phyloP scores from a whole-genome alignment of 169 alveolate species.

The Plasmodium reichenowi region DNA sequence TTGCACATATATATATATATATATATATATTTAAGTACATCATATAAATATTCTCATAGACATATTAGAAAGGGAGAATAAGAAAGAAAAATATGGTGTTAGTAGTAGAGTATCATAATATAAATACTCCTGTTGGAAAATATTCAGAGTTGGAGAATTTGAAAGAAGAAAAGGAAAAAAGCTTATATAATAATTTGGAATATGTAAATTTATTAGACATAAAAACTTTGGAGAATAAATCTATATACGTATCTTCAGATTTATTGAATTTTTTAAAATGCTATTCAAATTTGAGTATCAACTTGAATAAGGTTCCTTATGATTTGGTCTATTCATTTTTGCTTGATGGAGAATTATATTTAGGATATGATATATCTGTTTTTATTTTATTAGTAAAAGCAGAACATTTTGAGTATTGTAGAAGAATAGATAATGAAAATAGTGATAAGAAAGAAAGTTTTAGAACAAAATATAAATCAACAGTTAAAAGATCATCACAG shows the following conservation, averaged over 20 bases:
- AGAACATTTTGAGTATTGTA: slow-evolving; percentile 13
- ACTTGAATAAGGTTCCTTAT: slow-evolving; percentile 18
- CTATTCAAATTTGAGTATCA: slow-evolving; percentile 4
- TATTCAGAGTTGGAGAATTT: slow-evolving; percentile 5
- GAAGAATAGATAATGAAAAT: not conserved
- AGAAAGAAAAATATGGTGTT: slow-evolving; percentile 24
- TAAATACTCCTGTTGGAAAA: not conserved
- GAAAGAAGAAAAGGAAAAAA: slow-evolving; percentile 9
- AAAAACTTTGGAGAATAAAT: slow-evolving; percentile 11
- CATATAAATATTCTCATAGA: not conserved
- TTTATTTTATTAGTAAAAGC: slow-evolving; percentile 42
- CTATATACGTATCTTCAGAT: slow-evolving; percentile 13
- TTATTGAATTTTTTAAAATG: slow-evolving; percentile 35
- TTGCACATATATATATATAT: slow-evolving; percentile 26
- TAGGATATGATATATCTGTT: slow-evolving; percentile 33
- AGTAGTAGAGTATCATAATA: not conserved
- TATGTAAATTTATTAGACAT: slow-evolving; percentile 28
- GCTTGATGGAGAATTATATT: slow-evolving; percentile 39
- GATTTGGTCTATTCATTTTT: slow-evolving; percentile 31
- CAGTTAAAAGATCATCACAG: too few relatives aligned
- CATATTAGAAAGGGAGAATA: not conserved
- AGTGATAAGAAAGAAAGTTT: not conserved
- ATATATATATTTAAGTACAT: slow-evolving; percentile 15
- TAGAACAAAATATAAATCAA: too few relatives aligned
- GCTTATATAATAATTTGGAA: slow-evolving; percentile 14